Percentiles rank a stretch among this genome's conserved stretches.
phyloP scores from a whole-genome alignment of 352 stramenopile species.

The Phytophthora europaea region DNA sequence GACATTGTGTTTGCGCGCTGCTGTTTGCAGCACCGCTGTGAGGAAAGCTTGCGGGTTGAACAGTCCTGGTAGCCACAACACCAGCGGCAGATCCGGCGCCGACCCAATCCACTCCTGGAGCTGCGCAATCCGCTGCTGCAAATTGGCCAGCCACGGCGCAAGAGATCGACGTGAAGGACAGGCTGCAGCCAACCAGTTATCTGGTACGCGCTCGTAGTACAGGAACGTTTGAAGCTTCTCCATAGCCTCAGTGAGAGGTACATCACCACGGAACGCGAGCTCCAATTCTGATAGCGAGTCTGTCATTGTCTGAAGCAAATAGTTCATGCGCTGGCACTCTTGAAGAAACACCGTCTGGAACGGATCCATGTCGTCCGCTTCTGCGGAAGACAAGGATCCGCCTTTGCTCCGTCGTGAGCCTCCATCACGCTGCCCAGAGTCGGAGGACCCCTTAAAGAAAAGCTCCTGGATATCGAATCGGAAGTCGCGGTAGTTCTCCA shows the following conservation, averaged over 20 bases:
- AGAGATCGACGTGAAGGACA: conserved; percentile 86
- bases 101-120: conserved; percentile 89
- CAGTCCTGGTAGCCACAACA: conserved; percentile 86
- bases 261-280: conserved; percentile 88
- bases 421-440: conserved; percentile 38
- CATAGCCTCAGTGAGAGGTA: conserved; percentile 91
- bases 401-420: conserved; percentile 36
- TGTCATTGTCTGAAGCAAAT: conserved; percentile 81
- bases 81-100: conserved; percentile 80
- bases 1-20: conserved; percentile 77
- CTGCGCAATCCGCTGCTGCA: conserved; percentile 88
- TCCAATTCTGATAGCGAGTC: conserved; percentile 85
- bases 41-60: conserved; percentile 92
- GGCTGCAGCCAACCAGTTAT: conserved; percentile 76
- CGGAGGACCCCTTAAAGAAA: conserved; percentile 65
- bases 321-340: conserved; percentile 93
- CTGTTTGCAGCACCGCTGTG: conserved; percentile 82
- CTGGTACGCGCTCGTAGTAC: conserved; percentile 81
- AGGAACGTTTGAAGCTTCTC: conserved; percentile 84
- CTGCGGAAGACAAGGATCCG: conserved; percentile 39
- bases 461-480: conserved; percentile 87
- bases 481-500: conserved; percentile 91
- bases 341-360: conserved; percentile 93
- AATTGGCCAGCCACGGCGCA: conserved; percentile 85
- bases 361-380: conserved; percentile 86